Conservation (phyloP, 2,329 filamentous ascomycete genomes). For the Botryosphaeria dothidea region DNA sequence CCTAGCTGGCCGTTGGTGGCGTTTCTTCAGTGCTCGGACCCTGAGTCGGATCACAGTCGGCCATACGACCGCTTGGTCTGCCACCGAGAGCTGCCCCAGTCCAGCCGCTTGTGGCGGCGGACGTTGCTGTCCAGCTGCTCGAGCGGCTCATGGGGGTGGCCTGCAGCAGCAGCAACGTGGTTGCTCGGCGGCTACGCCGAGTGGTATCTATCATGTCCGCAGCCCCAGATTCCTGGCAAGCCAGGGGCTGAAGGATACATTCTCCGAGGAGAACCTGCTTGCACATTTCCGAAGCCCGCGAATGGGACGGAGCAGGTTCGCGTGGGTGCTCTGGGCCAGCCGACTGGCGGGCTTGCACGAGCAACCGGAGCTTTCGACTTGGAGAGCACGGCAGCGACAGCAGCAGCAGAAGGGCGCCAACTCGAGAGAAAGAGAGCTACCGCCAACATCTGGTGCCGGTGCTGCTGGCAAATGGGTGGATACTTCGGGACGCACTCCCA, state of each 20-base stretch:
- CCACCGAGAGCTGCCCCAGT: not conserved
- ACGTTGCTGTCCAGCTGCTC: not conserved
- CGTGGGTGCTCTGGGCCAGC: conserved; percentile 42
- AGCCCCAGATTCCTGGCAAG: conserved; percentile 30
- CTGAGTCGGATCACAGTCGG: conserved; percentile 15
- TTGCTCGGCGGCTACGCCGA: not conserved
- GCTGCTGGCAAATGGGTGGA: not conserved
- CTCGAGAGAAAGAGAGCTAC: not conserved
- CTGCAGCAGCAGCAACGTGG: not conserved
- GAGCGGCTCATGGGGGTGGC: not conserved
- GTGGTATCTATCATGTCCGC: conserved; percentile 7
- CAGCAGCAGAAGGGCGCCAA: not conserved
- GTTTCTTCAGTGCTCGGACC: conserved; percentile 17
- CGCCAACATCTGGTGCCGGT: not conserved
- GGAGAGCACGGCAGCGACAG: not conserved
- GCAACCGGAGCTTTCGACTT: not conserved
- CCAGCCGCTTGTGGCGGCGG: not conserved
- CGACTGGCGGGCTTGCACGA: conserved; percentile 29
- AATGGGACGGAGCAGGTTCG: conserved; percentile 31
- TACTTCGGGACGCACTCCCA: not conserved
- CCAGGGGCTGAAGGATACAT: conserved; percentile 33
- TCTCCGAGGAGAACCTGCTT: conserved; percentile 38
- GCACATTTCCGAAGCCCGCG: conserved; percentile 30
- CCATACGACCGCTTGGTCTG: conserved; percentile 8
- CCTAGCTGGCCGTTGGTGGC: conserved; percentile 14